Evolutionary conservation across 495 filamentous ascomycete species (phyloP).

Genomic region (Lentithecium fluviatile): DNA sequence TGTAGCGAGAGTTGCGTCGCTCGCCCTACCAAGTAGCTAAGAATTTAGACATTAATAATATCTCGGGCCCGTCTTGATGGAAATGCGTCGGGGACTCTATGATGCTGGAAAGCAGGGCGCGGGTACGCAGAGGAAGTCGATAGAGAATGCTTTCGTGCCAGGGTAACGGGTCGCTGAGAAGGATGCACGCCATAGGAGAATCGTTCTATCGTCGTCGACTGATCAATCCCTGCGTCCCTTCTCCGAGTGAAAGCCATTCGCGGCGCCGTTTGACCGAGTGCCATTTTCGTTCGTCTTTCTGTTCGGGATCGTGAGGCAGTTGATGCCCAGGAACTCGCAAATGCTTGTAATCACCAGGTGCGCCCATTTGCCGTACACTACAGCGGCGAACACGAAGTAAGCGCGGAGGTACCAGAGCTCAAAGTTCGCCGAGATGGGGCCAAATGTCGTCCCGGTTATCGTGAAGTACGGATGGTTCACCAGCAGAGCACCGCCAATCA

Average conservation of each 20-base stretch:
- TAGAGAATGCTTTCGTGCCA: too few relatives aligned
- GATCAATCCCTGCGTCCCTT: conserved; percentile 31
- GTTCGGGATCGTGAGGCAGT: conserved; percentile 75
- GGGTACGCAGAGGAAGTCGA: too few relatives aligned
- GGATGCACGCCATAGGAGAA: too few relatives aligned
- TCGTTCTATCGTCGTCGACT: background rate
- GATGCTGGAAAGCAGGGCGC: too few relatives aligned
- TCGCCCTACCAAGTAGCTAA: too few relatives aligned
- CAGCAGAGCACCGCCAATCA: conserved; percentile 79
- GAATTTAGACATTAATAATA: too few relatives aligned
- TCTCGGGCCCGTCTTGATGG: too few relatives aligned
- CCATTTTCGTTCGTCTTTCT: conserved; percentile 28
- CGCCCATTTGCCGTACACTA: conserved; percentile 91
- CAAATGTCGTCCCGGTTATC: conserved; percentile 43
- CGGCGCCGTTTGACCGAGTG: conserved; percentile 24
- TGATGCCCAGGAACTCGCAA: conserved; percentile 87
- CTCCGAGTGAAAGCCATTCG: conserved; percentile 16
- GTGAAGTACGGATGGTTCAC: conserved; percentile 81
- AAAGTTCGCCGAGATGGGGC: conserved; percentile 40
- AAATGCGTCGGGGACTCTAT: too few relatives aligned
- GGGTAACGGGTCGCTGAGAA: too few relatives aligned
- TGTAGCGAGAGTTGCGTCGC: too few relatives aligned
- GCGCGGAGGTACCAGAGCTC: conserved; percentile 79
- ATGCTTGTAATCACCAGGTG: conserved; percentile 87
- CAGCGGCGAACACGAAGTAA: conserved; percentile 76